Evolutionary conservation across 73 alveolate genomes (phyloP).

Genomic region (Stentor roeselii): DNA sequence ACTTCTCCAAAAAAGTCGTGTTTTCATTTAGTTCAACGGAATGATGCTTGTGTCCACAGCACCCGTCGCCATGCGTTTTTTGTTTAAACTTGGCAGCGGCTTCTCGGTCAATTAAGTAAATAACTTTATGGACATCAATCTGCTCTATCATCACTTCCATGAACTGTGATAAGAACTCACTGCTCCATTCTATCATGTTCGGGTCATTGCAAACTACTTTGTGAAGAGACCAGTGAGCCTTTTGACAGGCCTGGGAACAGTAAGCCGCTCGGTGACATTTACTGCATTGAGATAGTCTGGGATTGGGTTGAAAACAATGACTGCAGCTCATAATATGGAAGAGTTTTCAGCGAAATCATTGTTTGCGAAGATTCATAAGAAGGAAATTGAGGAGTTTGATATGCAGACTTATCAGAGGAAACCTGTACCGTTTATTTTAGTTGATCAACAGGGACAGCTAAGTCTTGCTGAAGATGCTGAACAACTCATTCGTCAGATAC

Average conservation of each 20-base stretch:
- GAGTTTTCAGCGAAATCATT: neutral
- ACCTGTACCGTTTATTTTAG: neutral
- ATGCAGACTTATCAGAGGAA: neutral
- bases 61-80: neutral
- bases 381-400: neutral
- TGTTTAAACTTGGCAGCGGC: neutral
- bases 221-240: neutral
- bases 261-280: conserved; percentile 4
- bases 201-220: neutral
- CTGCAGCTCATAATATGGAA: conserved; percentile 2
- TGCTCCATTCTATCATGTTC: neutral
- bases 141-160: neutral
- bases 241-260: conserved; percentile 22
- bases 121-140: neutral
- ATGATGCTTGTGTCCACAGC: conserved; percentile 1
- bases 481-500: neutral
- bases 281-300: neutral
- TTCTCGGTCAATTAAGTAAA: conserved; percentile 2
- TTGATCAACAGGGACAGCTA: neutral
- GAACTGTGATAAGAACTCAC: neutral
- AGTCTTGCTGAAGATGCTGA: neutral
- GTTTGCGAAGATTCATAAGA: neutral
- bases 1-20: neutral
- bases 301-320: neutral
- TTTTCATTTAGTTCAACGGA: neutral